phyloP scores from a whole-genome alignment of 306 rosid species.

The Chamaecrista fasciculata region DNA sequence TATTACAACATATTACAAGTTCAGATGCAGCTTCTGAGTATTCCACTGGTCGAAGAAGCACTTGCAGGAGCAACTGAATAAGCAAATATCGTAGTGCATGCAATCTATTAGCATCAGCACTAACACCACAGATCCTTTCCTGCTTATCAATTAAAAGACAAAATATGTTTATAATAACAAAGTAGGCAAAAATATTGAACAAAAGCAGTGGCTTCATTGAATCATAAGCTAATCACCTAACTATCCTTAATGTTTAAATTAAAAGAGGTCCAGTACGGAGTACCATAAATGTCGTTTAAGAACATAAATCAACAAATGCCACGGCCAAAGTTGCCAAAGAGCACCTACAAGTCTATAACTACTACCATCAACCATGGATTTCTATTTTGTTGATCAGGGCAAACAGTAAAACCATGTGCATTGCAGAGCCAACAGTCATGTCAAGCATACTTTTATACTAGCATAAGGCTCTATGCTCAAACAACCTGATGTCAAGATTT shows the following conservation, averaged over 20 bases:
- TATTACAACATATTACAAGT: constrained; percentile 76
- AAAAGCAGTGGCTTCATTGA: background rate
- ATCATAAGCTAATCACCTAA: background rate
- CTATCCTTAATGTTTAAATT: background rate
- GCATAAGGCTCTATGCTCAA: constrained; percentile 1
- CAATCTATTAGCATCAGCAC: constrained; percentile 54
- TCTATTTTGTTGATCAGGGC: background rate
- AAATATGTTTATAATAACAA: background rate
- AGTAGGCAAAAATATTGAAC: background rate
- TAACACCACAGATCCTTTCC: constrained; percentile 65
- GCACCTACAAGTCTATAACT: background rate
- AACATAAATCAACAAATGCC: constrained; percentile 6
- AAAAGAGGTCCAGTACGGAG: no score
- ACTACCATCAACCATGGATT: background rate
- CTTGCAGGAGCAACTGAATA: constrained; percentile 83
- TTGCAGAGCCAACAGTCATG: background rate
- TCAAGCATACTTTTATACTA: no score
- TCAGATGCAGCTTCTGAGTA: constrained; percentile 83
- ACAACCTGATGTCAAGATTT: background rate
- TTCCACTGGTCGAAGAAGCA: constrained; percentile 80
- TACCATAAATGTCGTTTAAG: background rate
- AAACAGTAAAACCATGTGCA: background rate
- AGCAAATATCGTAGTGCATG: constrained; percentile 84
- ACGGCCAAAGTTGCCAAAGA: background rate
- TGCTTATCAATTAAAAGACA: constrained; percentile 37